Percentiles rank a stretch among this genome's conserved stretches.
phyloP scores from a whole-genome alignment of 73 alveolate species.

The Diophrys appendiculata region DNA sequence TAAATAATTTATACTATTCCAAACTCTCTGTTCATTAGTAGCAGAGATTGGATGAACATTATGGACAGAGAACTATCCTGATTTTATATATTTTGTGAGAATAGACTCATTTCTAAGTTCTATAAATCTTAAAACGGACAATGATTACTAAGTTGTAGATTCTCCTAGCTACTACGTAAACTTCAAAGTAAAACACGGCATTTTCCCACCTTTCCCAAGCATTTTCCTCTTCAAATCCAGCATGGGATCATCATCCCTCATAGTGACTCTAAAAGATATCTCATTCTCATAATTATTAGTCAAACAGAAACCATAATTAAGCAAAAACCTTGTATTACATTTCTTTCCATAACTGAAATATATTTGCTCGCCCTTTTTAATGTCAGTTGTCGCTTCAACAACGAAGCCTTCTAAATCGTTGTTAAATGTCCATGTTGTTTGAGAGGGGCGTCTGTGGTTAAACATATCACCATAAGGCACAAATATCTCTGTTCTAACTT shows the following conservation, averaged over 20 bases:
- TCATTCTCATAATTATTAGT: slow-evolving; percentile 90
- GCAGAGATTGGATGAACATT: slow-evolving; percentile 56
- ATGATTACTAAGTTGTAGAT: neutral
- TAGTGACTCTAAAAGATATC: slow-evolving; percentile 64
- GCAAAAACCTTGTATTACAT: slow-evolving; percentile 88
- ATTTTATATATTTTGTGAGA: neutral
- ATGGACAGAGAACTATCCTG: slow-evolving; percentile 30
- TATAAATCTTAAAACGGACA: neutral
- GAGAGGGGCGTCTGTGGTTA: slow-evolving; percentile 91
- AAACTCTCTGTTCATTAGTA: slow-evolving; percentile 58
- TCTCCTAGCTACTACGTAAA: neutral
- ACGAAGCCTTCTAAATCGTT: slow-evolving; percentile 81
- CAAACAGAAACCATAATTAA: slow-evolving; percentile 89
- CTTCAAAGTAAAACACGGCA: neutral
- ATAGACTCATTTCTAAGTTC: neutral
- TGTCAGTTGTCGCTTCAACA: slow-evolving; percentile 88
- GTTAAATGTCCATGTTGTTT: slow-evolving; percentile 89
- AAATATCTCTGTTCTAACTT: slow-evolving; percentile 90
- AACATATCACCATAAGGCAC: slow-evolving; percentile 97
- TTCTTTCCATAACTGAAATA: slow-evolving; percentile 93
- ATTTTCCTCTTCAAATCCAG: slow-evolving; percentile 21
- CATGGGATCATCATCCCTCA: slow-evolving; percentile 72
- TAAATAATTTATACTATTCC: slow-evolving; percentile 31
- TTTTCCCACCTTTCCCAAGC: neutral
- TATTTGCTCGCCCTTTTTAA: slow-evolving; percentile 78